Percentiles rank a stretch among this genome's conserved stretches.
Evolutionary conservation across 805 yeast genomes (phyloP).

Genomic region (Metschnikowia kofuensis): DNA sequence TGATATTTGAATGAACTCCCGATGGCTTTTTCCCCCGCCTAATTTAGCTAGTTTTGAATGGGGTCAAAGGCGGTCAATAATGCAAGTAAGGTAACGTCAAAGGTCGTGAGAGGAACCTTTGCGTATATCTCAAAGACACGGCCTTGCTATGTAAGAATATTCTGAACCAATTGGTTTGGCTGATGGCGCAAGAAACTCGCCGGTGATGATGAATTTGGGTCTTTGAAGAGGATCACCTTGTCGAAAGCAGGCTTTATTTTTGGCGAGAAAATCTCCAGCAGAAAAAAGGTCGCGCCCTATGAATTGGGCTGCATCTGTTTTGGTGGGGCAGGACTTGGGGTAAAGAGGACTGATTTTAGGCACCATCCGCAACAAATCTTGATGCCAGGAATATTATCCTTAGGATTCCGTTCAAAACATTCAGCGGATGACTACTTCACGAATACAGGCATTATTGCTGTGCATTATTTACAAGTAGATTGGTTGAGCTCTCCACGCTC

Average conservation of each 20-base stretch:
- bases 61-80: neutral
- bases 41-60: neutral
- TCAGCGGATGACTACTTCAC: neutral
- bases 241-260: neutral
- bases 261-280: slow-evolving; percentile 7
- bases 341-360: neutral
- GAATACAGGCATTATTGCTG: neutral
- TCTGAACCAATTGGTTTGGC: neutral
- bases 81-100: neutral
- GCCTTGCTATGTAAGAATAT: neutral
- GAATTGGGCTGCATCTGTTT: neutral
- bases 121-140: neutral
- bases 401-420: too few species aligned
- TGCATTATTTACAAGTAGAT: neutral
- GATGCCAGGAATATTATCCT: neutral
- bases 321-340: neutral
- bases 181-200: neutral
- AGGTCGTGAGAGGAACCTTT: neutral
- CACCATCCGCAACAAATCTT: neutral
- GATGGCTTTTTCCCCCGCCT: neutral
- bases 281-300: neutral
- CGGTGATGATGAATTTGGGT: neutral
- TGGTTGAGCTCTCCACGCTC: neutral
- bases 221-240: neutral
- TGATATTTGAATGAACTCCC: neutral